Evolutionary conservation across 345 rosid genomes (phyloP), one percentile per base, ranked within the genome.

Genomic region (Hibiscus mutabilis): DNA sequence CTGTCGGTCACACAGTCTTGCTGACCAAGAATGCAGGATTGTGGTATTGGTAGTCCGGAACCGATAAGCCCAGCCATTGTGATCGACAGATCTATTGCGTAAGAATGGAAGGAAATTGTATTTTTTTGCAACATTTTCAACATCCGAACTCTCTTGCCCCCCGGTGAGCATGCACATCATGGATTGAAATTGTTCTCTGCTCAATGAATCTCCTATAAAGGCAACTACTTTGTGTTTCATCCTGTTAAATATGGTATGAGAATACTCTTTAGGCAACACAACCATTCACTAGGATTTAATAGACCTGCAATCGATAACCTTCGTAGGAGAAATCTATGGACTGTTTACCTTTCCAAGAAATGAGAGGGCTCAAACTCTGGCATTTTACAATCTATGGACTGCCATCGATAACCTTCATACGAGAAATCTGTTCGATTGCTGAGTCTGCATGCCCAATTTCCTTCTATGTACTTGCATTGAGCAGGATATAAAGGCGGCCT

Each of bases 401-500:
- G 93, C 96, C 98, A 93, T 27, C 90, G 80, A 65, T 84, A 88
- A 74, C 81, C 69, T 71, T 93, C 98, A 0, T 81, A 93, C 0
- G 94, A 86, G 76, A 91, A 93, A 70, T 89, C 92, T 0, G 85
- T 85, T 24, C 96, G 82, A 19, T 80, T 79, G 19, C 79, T 85
- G 25, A 82, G 72, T 78, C 91, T 79, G 80, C 95, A 91, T 0
- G 91, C 80, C 95, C 96, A 89, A 85, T 86, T 88, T 69, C 71
- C 79, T 47, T 93, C 84, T 53, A 90, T 57, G 91, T 95, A 92
- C 47, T 86, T 84, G 75, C 91, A 89, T 58, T 68, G 79, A 56
- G 63, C 92, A 1, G 90, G 78, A 80, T 88, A 89, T 61, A 86
- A 78, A n/a, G 96, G 93, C 58, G 77, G 35, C 42, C 77, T 79